Evolutionary conservation across 345 rosid genomes (phyloP).

Genomic region (Draba incana): DNA sequence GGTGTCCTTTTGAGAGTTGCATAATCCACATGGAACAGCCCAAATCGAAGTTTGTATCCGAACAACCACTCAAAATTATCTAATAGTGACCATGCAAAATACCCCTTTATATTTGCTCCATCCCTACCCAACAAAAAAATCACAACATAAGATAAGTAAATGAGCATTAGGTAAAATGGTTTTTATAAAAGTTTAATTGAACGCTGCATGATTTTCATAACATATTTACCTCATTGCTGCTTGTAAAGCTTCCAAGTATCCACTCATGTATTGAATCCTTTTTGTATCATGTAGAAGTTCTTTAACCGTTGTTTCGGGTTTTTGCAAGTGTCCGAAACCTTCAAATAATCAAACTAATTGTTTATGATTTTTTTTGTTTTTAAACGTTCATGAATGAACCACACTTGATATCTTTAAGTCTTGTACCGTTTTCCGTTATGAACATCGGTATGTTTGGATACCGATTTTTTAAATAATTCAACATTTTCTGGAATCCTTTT

Average conservation of each 20-base stretch:
- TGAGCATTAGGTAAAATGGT: not conserved
- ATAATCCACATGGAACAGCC: slow-evolving; percentile 60
- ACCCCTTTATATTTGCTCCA: slow-evolving; percentile 82
- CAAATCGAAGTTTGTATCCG: slow-evolving; percentile 60
- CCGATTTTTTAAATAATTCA: slow-evolving; percentile 54
- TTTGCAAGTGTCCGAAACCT: slow-evolving; percentile 56
- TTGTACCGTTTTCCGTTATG: slow-evolving; percentile 67
- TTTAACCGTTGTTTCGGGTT: slow-evolving; percentile 30
- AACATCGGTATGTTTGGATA: slow-evolving; percentile 58
- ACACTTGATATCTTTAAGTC: not conserved
- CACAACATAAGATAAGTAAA: not conserved
- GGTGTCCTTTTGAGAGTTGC: slow-evolving; percentile 62
- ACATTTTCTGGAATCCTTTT: slow-evolving; percentile 49
- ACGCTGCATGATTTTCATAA: not conserved
- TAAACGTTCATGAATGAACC: too few relatives aligned
- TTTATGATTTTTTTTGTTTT: too few relatives aligned
- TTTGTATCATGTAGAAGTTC: slow-evolving; percentile 49
- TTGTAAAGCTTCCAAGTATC: slow-evolving; percentile 50
- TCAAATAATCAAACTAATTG: not conserved
- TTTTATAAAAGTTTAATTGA: not conserved
- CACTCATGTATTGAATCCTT: slow-evolving; percentile 56
- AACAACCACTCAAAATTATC: slow-evolving; percentile 78
- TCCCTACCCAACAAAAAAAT: slow-evolving; percentile 40
- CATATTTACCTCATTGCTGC: slow-evolving; percentile 55
- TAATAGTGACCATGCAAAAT: slow-evolving; percentile 75